Evolutionary conservation across 2,329 filamentous ascomycete genomes (phyloP), one percentile per base, ranked within the genome.

Genomic region (Aspergillus nomiae): DNA sequence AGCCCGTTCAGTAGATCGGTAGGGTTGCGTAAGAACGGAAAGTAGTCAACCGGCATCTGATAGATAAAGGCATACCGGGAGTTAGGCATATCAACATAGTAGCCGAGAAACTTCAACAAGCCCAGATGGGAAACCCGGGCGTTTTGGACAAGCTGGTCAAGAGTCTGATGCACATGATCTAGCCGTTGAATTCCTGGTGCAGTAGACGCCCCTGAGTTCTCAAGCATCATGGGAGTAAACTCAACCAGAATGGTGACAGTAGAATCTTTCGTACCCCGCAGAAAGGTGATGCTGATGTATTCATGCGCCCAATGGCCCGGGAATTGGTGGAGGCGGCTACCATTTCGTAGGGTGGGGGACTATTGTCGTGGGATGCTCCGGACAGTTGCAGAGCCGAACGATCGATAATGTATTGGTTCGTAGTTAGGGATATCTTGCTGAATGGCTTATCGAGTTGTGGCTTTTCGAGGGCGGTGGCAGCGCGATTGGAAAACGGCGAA

Each of bases 11-110:
- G 64, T 5, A 76, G 68, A 60, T 78, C 75, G 51, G 75, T 77
- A 1, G 77, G 77, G 28, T 79, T 78, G 60, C 71, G 73, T 34
- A 79, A 63, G 64, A 82, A 76, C n/a, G 76, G 74, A 66, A 83
- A 80, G 61, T 81, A 77, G 60, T 78, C 73, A 26, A 83, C 78
- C 9, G 86, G 86, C 62, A 88, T 80, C 66, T 87, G 85, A 63
- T 87, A 89, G 16, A 89, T 82, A 56, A 89, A 81, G 9, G 85
- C 86, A 70, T 87, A 86, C 1, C 86, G 84, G 53, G 85, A 83
- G 60, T 80, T 80, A 3, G 81, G 79, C 70, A 87, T 84, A 72
- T 89, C 86, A 63, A 87, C 69, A 61, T 75, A 86, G 70, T 86
- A 88, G 2, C 81, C 81, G 10, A 83, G 65, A 57, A 83, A 80